Percentiles rank a stretch among this genome's conserved stretches.
Evolutionary conservation across 768 basidiomycete genomes (phyloP).

Genomic region (Auricularia heimuer): DNA sequence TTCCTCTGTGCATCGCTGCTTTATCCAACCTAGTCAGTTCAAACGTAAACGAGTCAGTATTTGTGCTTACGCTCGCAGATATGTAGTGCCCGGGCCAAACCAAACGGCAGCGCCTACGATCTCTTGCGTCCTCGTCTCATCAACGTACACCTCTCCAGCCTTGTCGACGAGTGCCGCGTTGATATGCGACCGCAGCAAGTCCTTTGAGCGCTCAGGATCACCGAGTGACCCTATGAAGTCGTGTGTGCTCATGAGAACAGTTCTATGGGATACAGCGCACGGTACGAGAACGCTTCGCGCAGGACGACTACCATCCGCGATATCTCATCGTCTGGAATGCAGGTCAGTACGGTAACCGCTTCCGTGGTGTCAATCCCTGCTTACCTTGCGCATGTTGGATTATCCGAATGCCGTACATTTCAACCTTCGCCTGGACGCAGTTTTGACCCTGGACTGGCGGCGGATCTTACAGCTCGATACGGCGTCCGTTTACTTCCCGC

Average conservation of each 20-base stretch:
- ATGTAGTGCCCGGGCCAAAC: conserved; percentile 4
- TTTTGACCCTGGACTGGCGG: too few species aligned
- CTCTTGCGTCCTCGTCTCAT: background rate
- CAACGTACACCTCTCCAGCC: conserved; percentile 1
- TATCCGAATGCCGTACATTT: too few species aligned
- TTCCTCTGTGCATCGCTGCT: conserved; percentile 4
- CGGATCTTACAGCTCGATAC: too few species aligned
- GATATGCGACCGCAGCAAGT: background rate
- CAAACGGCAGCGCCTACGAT: conserved; percentile 4
- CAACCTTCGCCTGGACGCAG: too few species aligned
- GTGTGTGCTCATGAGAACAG: background rate
- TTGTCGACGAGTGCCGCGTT: background rate
- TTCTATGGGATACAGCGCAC: background rate
- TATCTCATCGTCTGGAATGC: background rate
- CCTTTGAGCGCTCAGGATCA: background rate
- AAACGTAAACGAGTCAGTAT: background rate
- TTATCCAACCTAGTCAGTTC: background rate
- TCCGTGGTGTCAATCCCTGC: background rate
- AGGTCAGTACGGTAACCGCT: background rate
- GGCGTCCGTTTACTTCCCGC: too few species aligned
- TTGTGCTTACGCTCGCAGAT: background rate
- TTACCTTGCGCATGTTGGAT: too few species aligned
- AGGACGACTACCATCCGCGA: background rate
- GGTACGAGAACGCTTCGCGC: background rate
- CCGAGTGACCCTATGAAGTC: background rate